phyloP scores from a whole-genome alignment of 2,329 filamentous ascomycete genomes.

The Aspergillus sp. region DNA sequence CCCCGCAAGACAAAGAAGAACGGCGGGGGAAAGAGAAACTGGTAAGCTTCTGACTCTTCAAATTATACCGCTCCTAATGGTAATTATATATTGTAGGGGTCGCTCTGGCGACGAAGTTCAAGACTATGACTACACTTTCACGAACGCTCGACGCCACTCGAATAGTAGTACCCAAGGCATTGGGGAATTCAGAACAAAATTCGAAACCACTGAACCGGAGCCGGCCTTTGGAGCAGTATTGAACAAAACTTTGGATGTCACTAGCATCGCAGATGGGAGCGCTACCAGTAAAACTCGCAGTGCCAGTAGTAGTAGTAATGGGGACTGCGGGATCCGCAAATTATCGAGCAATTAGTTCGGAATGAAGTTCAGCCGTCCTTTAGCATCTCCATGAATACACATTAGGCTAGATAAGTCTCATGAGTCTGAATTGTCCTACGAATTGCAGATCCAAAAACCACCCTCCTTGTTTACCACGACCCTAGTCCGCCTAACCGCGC shows the following conservation, averaged over 20 bases:
- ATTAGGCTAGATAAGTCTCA: neutral
- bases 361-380: neutral
- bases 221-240: slow-evolving; percentile 87
- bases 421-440: neutral
- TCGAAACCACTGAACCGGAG: slow-evolving; percentile 84
- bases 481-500: no score
- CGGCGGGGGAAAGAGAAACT: slow-evolving; percentile 88
- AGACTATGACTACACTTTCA: slow-evolving; percentile 79
- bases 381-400: neutral
- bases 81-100: slow-evolving; percentile 61
- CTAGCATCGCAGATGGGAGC: slow-evolving; percentile 9
- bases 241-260: slow-evolving; percentile 65
- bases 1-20: slow-evolving; percentile 98
- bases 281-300: slow-evolving; percentile 31
- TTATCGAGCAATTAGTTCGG: neutral
- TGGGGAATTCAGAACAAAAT: slow-evolving; percentile 91
- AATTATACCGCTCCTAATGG: neutral
- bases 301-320: slow-evolving; percentile 47
- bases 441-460: no score
- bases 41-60: slow-evolving; percentile 58
- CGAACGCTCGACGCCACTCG: slow-evolving; percentile 84
- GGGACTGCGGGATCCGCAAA: slow-evolving; percentile 20
- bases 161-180: slow-evolving; percentile 79
- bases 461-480: no score
- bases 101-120: slow-evolving; percentile 77